Percentiles rank a stretch among this genome's conserved stretches.
phyloP scores from a whole-genome alignment of 371 early-diverging fungal species.

The Rhizomucor miehei region DNA sequence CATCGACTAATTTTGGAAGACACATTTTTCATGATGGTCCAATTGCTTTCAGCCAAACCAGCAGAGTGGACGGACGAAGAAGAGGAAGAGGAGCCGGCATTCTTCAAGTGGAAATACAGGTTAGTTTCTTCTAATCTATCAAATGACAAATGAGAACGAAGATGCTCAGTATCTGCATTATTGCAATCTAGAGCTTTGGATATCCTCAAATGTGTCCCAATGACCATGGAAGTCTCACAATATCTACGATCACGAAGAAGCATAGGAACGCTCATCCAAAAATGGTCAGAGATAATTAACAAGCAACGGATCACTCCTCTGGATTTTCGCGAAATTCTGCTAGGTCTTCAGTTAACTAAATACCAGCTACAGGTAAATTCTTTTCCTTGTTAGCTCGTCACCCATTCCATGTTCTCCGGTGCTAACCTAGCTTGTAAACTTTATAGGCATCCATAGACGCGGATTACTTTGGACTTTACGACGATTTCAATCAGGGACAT shows the following conservation, averaged over 20 bases:
- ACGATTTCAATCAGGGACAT: conserved; percentile 39
- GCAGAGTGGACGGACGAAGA: conserved; percentile 5
- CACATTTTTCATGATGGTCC: conserved; percentile 40
- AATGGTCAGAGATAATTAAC: conserved; percentile 25
- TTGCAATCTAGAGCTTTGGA: conserved; percentile 20
- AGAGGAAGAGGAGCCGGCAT: conserved; percentile 15
- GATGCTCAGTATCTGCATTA: neutral
- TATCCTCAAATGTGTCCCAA: conserved; percentile 23
- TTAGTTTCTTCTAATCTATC: too few species aligned
- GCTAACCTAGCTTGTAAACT: neutral
- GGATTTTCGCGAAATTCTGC: conserved; percentile 21
- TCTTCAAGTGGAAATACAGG: conserved; percentile 37
- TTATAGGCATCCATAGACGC: conserved; percentile 18
- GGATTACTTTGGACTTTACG: conserved; percentile 37
- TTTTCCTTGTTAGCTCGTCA: neutral
- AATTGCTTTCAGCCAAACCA: conserved; percentile 37
- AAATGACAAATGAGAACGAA: neutral
- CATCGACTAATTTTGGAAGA: conserved; percentile 42
- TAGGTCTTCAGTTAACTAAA: conserved; percentile 20
- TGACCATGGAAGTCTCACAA: conserved; percentile 33
- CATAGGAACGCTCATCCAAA: conserved; percentile 22
- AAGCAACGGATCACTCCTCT: conserved; percentile 14
- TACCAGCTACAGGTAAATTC: conserved; percentile 22
- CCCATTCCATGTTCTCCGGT: neutral
- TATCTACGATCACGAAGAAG: conserved; percentile 30